These are phyloP conservation scores for Xylariales sp. DNA, from an alignment of 2,329 filamentous ascomycete species.

Conservation along the genomic window DNA sequence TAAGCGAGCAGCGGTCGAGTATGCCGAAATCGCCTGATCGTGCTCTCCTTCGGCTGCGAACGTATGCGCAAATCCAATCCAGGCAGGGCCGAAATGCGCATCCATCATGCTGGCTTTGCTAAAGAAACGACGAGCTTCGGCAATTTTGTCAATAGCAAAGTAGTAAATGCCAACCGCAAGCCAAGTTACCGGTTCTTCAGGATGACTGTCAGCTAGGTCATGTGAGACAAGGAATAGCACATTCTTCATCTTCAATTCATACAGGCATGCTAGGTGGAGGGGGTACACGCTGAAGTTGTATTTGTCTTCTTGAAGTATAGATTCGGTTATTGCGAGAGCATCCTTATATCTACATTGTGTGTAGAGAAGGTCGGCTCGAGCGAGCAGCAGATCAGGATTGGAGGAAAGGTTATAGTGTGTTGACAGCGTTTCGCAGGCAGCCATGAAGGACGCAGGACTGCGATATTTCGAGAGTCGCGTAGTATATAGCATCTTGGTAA, in stretches of 20 bases:
- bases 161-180: slow-evolving; percentile 95
- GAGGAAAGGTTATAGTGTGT: slow-evolving; percentile 85
- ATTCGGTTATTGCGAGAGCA: slow-evolving; percentile 77
- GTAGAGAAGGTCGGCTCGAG: slow-evolving; percentile 85
- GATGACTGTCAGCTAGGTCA: slow-evolving; percentile 86
- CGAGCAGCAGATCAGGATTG: slow-evolving; percentile 87
- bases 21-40: slow-evolving; percentile 96
- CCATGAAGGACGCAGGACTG: slow-evolving; percentile 75
- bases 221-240: slow-evolving; percentile 88
- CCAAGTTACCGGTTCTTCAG: slow-evolving; percentile 88
- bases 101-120: slow-evolving; percentile 98
- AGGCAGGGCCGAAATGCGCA: slow-evolving; percentile 92
- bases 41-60: slow-evolving; percentile 97
- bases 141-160: slow-evolving; percentile 80
- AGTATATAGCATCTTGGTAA: slow-evolving; percentile 94
- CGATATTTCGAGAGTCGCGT: slow-evolving; percentile 94
- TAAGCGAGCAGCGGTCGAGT: slow-evolving; percentile 87
- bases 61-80: slow-evolving; percentile 98
- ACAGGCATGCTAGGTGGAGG: slow-evolving; percentile 84
- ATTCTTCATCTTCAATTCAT: slow-evolving; percentile 83
- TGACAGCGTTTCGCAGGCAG: slow-evolving; percentile 83
- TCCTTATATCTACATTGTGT: slow-evolving; percentile 93
- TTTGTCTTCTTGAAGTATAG: slow-evolving; percentile 76
- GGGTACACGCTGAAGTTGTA: slow-evolving; percentile 89
- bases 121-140: slow-evolving; percentile 92